Conservation (phyloP, 352 stramenopile genomes). For the Albugo laibachii region DNA sequence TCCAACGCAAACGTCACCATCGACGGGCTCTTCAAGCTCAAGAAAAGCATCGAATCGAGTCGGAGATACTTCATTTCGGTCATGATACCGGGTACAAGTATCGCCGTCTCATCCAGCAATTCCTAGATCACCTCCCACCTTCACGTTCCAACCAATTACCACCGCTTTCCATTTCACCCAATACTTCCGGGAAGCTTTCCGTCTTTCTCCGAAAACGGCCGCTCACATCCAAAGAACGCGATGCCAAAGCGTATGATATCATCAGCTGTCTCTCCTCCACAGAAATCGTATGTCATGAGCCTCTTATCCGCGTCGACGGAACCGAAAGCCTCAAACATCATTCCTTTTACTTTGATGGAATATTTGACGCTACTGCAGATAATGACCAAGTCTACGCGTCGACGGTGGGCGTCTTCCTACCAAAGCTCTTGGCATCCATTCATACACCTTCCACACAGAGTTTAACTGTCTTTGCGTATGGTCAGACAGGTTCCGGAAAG, state of each 20-base stretch:
- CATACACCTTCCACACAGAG: constrained; percentile 15
- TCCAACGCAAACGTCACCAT: constrained; percentile 45
- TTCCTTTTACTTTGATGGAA: constrained; percentile 1
- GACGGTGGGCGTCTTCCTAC: constrained; percentile 30
- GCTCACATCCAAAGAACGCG: constrained; percentile 40
- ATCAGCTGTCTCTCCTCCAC: constrained; percentile 21
- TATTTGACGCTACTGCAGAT: constrained; percentile 79
- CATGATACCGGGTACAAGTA: constrained; percentile 65
- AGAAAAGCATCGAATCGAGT: constrained; percentile 47
- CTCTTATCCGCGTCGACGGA: constrained; percentile 40
- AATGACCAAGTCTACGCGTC: constrained; percentile 84
- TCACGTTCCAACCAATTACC: constrained; percentile 1
- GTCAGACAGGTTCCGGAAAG: constrained; percentile 88
- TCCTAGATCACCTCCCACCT: constrained; percentile 18
- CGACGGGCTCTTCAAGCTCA: constrained; percentile 28
- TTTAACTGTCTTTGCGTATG: constrained; percentile 93
- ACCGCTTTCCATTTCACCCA: constrained; percentile 2
- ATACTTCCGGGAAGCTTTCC: constrained; percentile 14
- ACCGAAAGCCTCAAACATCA: background rate
- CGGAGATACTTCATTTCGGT: constrained; percentile 36
- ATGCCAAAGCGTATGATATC: constrained; percentile 44
- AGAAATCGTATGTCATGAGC: constrained; percentile 68
- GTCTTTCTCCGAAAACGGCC: constrained; percentile 56
- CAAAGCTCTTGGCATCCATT: constrained; percentile 3
- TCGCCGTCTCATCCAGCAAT: constrained; percentile 34